Evolutionary conservation across 2,329 filamentous ascomycete species (phyloP).

Genomic region (Trichophyton equinum): DNA sequence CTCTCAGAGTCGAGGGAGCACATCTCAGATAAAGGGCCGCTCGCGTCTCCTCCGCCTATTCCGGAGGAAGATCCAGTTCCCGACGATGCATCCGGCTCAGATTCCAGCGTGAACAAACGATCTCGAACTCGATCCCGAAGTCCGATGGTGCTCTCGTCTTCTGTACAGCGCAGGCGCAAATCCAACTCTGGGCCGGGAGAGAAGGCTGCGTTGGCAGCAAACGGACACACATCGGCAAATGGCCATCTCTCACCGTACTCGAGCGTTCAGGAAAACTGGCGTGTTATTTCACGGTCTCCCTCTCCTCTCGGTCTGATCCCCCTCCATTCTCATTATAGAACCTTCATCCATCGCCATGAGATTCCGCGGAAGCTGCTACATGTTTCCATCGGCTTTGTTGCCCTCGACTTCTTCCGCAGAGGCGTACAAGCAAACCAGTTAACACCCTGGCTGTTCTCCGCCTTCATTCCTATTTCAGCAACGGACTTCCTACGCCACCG

Average conservation of each 20-base stretch:
- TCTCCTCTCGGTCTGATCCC: slow-evolving; percentile 89
- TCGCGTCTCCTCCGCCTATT: slow-evolving; percentile 48
- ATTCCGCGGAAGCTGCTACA: slow-evolving; percentile 88
- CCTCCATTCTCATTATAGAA: slow-evolving; percentile 82
- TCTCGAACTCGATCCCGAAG: slow-evolving; percentile 61
- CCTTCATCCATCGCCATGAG: slow-evolving; percentile 90
- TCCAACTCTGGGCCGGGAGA: slow-evolving; percentile 43
- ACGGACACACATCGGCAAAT: slow-evolving; percentile 38
- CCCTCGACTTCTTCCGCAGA: slow-evolving; percentile 69
- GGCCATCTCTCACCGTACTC: slow-evolving; percentile 55
- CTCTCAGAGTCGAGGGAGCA: slow-evolving; percentile 42
- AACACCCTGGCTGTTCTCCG: slow-evolving; percentile 68
- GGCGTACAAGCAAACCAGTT: slow-evolving; percentile 67
- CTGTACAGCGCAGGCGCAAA: slow-evolving; percentile 31
- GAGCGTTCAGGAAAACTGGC: slow-evolving; percentile 57
- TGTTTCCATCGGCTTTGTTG: slow-evolving; percentile 91
- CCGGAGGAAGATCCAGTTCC: slow-evolving; percentile 46
- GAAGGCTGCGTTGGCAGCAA: slow-evolving; percentile 28
- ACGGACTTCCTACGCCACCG: slow-evolving; percentile 74
- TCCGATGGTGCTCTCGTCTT: slow-evolving; percentile 38
- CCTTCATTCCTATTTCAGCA: slow-evolving; percentile 70
- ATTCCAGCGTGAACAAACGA: slow-evolving; percentile 41
- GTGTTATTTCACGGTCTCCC: slow-evolving; percentile 79
- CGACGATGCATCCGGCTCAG: slow-evolving; percentile 40
- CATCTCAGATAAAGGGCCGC: slow-evolving; percentile 44